phyloP scores from a whole-genome alignment of 2,329 filamentous ascomycete genomes.

The Pestalotiopsis sp. region DNA sequence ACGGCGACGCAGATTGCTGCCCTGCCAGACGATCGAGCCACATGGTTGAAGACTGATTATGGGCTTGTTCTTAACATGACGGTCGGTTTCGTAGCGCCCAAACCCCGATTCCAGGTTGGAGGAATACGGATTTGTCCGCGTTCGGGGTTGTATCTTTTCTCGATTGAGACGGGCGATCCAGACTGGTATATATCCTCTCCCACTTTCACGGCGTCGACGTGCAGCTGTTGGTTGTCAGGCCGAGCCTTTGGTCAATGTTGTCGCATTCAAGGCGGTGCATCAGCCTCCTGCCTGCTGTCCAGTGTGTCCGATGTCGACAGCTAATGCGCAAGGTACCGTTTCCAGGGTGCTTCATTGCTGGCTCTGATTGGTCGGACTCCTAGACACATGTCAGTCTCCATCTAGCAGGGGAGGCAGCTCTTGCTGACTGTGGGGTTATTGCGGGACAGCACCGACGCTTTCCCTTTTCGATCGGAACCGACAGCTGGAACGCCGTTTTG shows the following conservation, averaged over 20 bases:
- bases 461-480: not conserved
- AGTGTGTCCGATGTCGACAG: not conserved
- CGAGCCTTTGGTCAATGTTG: not conserved
- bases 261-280: conserved; percentile 4
- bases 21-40: conserved; percentile 87
- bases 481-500: not conserved
- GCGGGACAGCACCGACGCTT: not conserved
- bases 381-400: conserved; percentile 4
- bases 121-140: not conserved
- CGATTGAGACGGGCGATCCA: not conserved
- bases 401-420: not conserved
- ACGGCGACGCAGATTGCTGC: conserved; percentile 61
- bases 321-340: not conserved
- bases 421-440: not conserved
- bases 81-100: not conserved
- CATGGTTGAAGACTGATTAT: conserved; percentile 50
- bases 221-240: not conserved
- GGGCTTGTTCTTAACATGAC: conserved; percentile 1
- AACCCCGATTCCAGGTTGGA: not conserved
- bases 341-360: not conserved
- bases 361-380: not conserved
- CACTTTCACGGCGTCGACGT: not conserved
- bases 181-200: not conserved
- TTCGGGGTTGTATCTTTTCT: not conserved
- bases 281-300: not conserved